A percentile compares a stretch with the other conserved stretches of the same genome.
These are phyloP conservation scores for Starmerella tilneyi DNA, from an alignment of 805 yeast species.

Conservation along the genomic window DNA sequence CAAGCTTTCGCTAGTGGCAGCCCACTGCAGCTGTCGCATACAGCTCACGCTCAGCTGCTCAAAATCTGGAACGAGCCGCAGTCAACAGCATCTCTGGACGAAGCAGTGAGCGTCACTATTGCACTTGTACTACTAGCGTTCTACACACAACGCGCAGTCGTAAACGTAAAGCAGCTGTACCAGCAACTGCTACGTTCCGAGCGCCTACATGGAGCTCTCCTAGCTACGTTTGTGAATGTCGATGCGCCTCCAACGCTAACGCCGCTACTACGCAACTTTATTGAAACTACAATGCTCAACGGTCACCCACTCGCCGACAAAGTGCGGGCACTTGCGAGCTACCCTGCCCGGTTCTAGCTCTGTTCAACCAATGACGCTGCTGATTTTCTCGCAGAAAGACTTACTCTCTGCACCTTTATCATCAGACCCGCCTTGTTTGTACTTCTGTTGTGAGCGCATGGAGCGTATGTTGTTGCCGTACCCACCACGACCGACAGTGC, in stretches of 20 bases:
- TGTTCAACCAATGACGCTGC: not conserved
- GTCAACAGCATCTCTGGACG: not conserved
- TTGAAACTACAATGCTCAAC: constrained; percentile 1
- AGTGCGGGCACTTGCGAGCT: not conserved
- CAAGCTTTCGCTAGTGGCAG: not conserved
- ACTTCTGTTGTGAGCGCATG: constrained; percentile 4
- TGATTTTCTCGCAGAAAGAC: constrained; percentile 13
- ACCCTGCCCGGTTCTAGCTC: constrained; percentile 4
- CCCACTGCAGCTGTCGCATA: not conserved
- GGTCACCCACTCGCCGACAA: not conserved
- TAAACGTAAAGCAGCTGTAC: not conserved
- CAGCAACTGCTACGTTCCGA: not conserved
- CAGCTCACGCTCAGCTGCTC: not conserved
- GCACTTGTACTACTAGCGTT: not conserved
- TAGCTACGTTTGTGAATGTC: not conserved
- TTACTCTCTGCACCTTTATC: not conserved
- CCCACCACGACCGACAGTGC: constrained; percentile 53
- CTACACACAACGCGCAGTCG: not conserved
- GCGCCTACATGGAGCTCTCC: not conserved
- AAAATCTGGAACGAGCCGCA: not conserved
- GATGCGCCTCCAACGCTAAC: not conserved
- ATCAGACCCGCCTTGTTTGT: too few relatives aligned
- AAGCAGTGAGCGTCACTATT: not conserved
- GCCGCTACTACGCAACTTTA: not conserved
- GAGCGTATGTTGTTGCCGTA: constrained; percentile 39